phyloP scores from a whole-genome alignment of 805 yeast species.

The Vanderwaltozyma tropicalis region DNA sequence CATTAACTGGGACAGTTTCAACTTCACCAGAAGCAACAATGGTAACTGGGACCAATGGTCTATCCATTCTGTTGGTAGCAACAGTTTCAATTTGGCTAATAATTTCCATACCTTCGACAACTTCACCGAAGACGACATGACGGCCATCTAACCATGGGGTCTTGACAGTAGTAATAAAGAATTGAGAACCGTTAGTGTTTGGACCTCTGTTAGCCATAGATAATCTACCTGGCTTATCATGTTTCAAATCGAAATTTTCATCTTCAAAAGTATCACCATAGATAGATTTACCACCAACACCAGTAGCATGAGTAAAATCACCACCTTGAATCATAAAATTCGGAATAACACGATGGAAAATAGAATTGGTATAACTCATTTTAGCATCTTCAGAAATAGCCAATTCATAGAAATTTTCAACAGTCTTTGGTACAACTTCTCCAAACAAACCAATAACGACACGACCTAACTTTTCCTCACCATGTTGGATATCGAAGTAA shows the following conservation, averaged over 20 bases:
- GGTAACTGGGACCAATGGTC: slow-evolving; percentile 6
- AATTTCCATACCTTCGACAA: slow-evolving; percentile 66
- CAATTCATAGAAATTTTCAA: slow-evolving; percentile 87
- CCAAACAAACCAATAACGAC: slow-evolving; percentile 74
- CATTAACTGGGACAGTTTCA: slow-evolving; percentile 6
- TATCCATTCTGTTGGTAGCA: slow-evolving; percentile 5
- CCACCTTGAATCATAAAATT: slow-evolving; percentile 96
- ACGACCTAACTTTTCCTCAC: slow-evolving; percentile 65
- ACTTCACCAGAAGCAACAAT: slow-evolving; percentile 9
- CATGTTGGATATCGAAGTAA: slow-evolving; percentile 66
- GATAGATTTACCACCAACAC: slow-evolving; percentile 89
- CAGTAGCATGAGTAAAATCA: slow-evolving; percentile 80
- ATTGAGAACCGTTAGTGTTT: slow-evolving; percentile 93
- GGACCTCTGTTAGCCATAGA: slow-evolving; percentile 97
- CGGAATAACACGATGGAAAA: slow-evolving; percentile 92
- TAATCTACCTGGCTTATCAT: slow-evolving; percentile 65
- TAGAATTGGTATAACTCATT: slow-evolving; percentile 72
- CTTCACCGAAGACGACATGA: slow-evolving; percentile 90
- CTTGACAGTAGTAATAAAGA: slow-evolving; percentile 71
- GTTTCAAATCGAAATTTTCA: slow-evolving; percentile 60
- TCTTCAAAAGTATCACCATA: slow-evolving; percentile 61
- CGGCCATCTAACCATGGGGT: slow-evolving; percentile 80
- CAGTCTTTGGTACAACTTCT: slow-evolving; percentile 83
- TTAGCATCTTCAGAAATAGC: slow-evolving; percentile 82
- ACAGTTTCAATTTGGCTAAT: slow-evolving; percentile 68